These are phyloP conservation scores for Mediolabrus comicus DNA, from an alignment of 108 stramenopile species.

Conservation along the genomic window DNA sequence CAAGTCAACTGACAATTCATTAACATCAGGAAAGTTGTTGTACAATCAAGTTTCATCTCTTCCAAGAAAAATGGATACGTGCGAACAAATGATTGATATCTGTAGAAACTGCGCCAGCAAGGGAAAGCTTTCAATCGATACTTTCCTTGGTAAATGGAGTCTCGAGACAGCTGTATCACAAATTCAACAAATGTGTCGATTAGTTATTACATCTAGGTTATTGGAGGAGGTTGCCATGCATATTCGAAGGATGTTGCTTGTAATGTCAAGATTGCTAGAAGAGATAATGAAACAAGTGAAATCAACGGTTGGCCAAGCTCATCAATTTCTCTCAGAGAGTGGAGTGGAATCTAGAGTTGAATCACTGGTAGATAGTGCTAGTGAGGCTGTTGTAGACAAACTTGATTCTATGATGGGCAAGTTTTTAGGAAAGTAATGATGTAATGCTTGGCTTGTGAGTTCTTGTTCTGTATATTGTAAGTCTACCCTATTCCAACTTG, in stretches of 20 bases:
- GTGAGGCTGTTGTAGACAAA: background rate
- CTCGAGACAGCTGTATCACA: slow-evolving; percentile 45
- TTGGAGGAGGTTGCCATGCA: slow-evolving; percentile 44
- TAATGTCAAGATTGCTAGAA: background rate
- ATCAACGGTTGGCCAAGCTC: background rate
- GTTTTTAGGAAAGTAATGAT: background rate
- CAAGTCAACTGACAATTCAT: slow-evolving; percentile 25
- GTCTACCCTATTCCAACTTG: too few species aligned
- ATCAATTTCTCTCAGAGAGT: background rate
- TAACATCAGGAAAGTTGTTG: slow-evolving; percentile 29
- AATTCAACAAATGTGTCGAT: slow-evolving; percentile 48
- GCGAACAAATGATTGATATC: slow-evolving; percentile 38
- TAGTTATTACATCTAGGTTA: slow-evolving; percentile 39
- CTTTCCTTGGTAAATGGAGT: slow-evolving; percentile 49
- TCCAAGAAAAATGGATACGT: slow-evolving; percentile 29
- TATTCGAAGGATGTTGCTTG: slow-evolving; percentile 2
- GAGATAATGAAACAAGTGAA: background rate
- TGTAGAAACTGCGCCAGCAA: slow-evolving; percentile 27
- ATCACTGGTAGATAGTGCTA: background rate
- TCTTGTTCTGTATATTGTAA: too few species aligned
- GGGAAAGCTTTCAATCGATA: slow-evolving; percentile 20
- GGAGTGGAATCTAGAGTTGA: background rate
- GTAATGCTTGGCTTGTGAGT: too few species aligned
- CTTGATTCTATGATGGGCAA: background rate
- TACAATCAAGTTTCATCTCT: slow-evolving; percentile 25